These are phyloP conservation scores for Tilletia setariae DNA, from an alignment of 1,284 basidiomycete species.

Conservation along the genomic window DNA sequence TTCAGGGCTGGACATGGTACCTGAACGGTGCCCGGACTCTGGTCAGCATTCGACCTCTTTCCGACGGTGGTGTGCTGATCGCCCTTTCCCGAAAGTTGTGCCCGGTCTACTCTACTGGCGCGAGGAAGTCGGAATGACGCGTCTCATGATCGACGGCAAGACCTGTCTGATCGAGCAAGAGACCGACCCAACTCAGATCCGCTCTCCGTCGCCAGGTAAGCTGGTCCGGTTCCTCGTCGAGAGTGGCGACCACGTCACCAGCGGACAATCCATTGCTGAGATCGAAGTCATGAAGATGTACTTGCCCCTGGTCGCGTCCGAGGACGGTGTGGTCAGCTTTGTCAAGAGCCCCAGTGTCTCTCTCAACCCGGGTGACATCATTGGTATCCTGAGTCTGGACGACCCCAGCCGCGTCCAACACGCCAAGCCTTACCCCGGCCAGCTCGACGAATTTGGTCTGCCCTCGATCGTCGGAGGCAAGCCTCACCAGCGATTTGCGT, in stretches of 20 bases:
- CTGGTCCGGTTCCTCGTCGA: slow-evolving; percentile 92
- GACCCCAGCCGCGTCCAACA: slow-evolving; percentile 96
- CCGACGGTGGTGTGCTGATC: slow-evolving; percentile 91
- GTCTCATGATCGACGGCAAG: slow-evolving; percentile 88
- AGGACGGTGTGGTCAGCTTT: slow-evolving; percentile 77
- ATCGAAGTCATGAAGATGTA: slow-evolving; percentile 67
- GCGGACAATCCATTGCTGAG: slow-evolving; percentile 95
- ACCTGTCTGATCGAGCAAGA: slow-evolving; percentile 99
- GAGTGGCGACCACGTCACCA: slow-evolving; percentile 92
- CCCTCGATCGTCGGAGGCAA: slow-evolving; percentile 85
- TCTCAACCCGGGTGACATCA: slow-evolving; percentile 93
- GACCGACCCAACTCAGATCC: slow-evolving; percentile 95
- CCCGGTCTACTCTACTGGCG: slow-evolving; percentile 97
- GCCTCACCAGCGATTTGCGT: slow-evolving; percentile 79
- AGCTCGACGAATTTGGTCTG: slow-evolving; percentile 64
- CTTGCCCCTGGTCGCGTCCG: slow-evolving; percentile 73
- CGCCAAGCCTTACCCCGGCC: slow-evolving; percentile 94
- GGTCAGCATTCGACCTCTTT: slow-evolving; percentile 65
- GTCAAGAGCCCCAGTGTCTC: slow-evolving; percentile 97
- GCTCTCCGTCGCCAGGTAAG: slow-evolving; percentile 95
- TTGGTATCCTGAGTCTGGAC: slow-evolving; percentile 94
- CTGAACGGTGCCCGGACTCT: slow-evolving; percentile 74
- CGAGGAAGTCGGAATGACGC: slow-evolving; percentile 77
- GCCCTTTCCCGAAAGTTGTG: slow-evolving; percentile 90
- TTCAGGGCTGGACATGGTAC: slow-evolving; percentile 85